Evolutionary conservation across 148 eudicot species (phyloP).

Genomic region (Pouteria glomerata): DNA sequence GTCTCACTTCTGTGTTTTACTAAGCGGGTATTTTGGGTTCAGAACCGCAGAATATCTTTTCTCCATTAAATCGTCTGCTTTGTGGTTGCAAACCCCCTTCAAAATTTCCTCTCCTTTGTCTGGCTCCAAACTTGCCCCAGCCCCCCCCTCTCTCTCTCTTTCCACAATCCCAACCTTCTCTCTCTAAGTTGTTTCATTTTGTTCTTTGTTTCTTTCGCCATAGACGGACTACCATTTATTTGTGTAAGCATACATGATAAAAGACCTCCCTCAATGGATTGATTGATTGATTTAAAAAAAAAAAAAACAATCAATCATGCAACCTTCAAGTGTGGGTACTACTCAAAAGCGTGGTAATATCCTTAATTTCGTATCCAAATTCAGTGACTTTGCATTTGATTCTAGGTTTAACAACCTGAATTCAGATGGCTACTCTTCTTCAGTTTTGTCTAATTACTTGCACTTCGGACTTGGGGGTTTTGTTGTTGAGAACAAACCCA

Average conservation of each 20-base stretch:
- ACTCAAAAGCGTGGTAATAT: constrained; percentile 47
- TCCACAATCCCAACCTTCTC: constrained; percentile 5
- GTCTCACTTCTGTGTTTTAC: too few species aligned
- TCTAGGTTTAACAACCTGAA: constrained; percentile 19
- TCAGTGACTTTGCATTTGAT: constrained; percentile 41
- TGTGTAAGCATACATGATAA: neutral
- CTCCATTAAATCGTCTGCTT: constrained; percentile 32
- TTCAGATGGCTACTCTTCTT: constrained; percentile 39
- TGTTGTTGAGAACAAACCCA: constrained; percentile 28
- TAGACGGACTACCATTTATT: neutral
- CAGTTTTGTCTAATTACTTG: constrained; percentile 33
- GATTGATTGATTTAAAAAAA: neutral
- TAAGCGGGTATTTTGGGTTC: constrained; percentile 1
- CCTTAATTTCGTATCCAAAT: constrained; percentile 32
- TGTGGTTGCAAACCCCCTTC: constrained; percentile 36
- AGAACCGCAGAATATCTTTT: constrained; percentile 14
- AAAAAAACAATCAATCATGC: constrained; percentile 28
- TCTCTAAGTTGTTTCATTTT: neutral
- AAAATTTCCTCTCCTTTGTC: constrained; percentile 1
- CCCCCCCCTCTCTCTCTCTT: neutral
- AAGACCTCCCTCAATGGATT: constrained; percentile 6
- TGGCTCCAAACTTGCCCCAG: neutral
- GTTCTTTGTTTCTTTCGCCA: neutral
- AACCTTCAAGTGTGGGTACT: constrained; percentile 39
- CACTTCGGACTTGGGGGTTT: constrained; percentile 27